Base-by-base conservation (phyloP, 1,139 yeast species). In the Yamadazyma mexicana region DNA sequence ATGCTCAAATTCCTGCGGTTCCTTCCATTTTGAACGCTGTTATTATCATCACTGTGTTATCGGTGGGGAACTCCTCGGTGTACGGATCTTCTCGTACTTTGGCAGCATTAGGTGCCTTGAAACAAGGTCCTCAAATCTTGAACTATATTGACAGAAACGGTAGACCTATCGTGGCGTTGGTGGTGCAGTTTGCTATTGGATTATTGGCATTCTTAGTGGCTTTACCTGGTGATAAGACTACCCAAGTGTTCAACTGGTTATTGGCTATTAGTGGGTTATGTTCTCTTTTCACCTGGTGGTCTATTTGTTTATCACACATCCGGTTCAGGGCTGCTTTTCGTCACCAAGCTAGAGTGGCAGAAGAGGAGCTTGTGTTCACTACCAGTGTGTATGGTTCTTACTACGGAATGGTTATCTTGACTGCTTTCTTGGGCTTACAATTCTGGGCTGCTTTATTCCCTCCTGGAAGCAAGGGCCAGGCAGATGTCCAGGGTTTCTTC, bases 391-490 rank as follows among this genome's bases (percentile, higher is more conserved):
- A 51, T 43, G 65, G 64, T 6, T 64, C 71, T 1, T 64, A 57
- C 48, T 61, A 63, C 37, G 69, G 67, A 4, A 46, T 59, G 28
- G 49, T 65, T 20, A 45, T 59, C 11, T 46, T 63, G 29, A 38
- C 57, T 27, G 48, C 58, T n/a, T 47, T 59, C 17, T 52, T 66
- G 43, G 61, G 55, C 7, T 46, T 64, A 18, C 71, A 66, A 47
- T 66, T 67, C 49, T 67, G 71, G 71, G 66, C 68, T 8, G 69
- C 72, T 5, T 58, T 67, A 40, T 66, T 54, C 51, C 72, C 73
- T 6, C 59, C 64, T 11, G 67, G 64, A 5, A 34, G 26, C 12
- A 45, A 45, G 25, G 63, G 61, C n/a, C 47, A 44, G 20, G 68
- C 65, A n/a, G 61, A 62, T 40, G 63, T 59, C 10, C 47, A 44